Base-by-base conservation (phyloP, 306 rosid species). In the Gynostemma pentaphyllum region DNA sequence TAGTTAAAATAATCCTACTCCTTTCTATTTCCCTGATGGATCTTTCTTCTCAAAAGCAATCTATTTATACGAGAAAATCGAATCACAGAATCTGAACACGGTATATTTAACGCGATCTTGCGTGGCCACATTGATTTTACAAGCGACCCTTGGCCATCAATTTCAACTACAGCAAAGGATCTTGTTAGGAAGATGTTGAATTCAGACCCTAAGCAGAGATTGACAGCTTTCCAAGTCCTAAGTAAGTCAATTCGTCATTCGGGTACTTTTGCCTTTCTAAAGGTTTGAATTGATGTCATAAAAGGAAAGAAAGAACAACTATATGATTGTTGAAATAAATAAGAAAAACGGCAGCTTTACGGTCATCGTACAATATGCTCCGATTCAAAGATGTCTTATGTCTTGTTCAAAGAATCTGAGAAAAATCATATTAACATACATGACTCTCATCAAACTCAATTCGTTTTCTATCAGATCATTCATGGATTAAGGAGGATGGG, bases 401-500 rank as follows among this genome's bases (percentile, higher is more conserved):
- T n/a, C 4, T 1, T 5, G 39, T 34, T 34, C 39, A 34, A 4
- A 34, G 39, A 34, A 34, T 5, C 9, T 34, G 39, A 44, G 1
- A 44, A 5, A 44, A 44, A 44, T 12, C 48, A 44, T n/a, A 9
- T n/a, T 6, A 44, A 44, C 19, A 12, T 44, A n/a, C n/a, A n/a
- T 19, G 32, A 11, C 45, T 39, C 24, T 42, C 30, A 10, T 2
- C 7, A 24, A 9, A 44, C n/a, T 19, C 64, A n/a, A 19, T 66
- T 19, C 44, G 32, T 42, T 54, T 71, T 27, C 59, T 71, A 55
- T 71, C 37, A 28, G 64, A 39, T 23, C 60, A 60, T 36, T 51
- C 23, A 39, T 92, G 99, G 99, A 92, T 92, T 72, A 92, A 92
- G 84, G 96, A 88, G 73, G 99, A 86, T 28, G 99, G 98, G 49